Base-by-base conservation (phyloP, 2,329 filamentous ascomycete genomes). In the Sordariomycetes sp. region DNA sequence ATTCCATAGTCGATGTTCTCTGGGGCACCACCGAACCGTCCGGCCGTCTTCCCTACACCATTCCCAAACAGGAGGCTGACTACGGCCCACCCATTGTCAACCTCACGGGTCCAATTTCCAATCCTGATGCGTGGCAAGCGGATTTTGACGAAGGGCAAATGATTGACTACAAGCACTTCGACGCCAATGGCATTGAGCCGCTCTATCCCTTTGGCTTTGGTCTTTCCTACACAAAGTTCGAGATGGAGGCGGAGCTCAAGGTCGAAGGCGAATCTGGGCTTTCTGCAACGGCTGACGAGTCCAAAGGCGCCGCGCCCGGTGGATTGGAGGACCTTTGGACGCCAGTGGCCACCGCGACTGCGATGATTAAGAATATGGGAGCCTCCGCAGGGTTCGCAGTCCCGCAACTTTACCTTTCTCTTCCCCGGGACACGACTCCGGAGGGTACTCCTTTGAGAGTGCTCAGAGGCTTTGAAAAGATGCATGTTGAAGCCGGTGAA, bases 191-290 rank as follows among this genome's bases (percentile, higher is more conserved):
- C 51, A 72, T 77, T 39, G 61, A 61, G 3, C 74, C 76, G 2
- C 65, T 69, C 35, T 82, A 75, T 55, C 75, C 79, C 46, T 82
- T 82, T 44, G 78, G 78, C 17, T 79, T 71, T 45, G 82, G 82
- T 1, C 66, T 86, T 1, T 78, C 71, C 1, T 85, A 83, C 57
- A 79, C 79, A 10, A 72, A 63, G 10, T 80, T 80, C 48, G 57
- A 63, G 26, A 64, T 74, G 42, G 34, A 49, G 39, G 45, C 51
- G 20, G 34, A 37, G 14, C 43, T 53, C 24, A 43, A 42, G 33
- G 14, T 30, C 7, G 34, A 41, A 10, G 41, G 28, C n/a, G 38
- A 46, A 14, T 43, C 57, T 38, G 46, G 50, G n/a, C 39, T 53
- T 21, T 36, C 31, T 19, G 49, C 55, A 73, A 12, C 74, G 75